Conservation (phyloP, 192 early-diverging fungal species). For the Pilaira anomala region DNA sequence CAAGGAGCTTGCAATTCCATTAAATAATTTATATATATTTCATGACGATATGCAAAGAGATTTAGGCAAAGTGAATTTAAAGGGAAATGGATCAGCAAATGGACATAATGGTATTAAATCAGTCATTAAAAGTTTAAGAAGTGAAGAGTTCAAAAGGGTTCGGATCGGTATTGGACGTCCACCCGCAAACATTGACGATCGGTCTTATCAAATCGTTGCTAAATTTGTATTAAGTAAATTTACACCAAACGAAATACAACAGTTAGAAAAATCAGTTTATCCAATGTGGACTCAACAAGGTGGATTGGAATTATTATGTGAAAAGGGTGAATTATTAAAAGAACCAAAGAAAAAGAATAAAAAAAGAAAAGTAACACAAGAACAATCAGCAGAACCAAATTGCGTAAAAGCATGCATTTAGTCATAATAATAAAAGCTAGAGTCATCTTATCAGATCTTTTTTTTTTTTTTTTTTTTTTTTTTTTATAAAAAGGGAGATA, state of each 20-base stretch:
- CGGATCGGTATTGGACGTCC: slow-evolving; percentile 73
- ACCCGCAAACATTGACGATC: slow-evolving; percentile 11
- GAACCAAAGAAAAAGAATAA: slow-evolving; percentile 9
- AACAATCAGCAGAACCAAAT: too few relatives aligned
- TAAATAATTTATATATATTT: slow-evolving; percentile 52
- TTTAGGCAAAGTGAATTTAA: slow-evolving; percentile 59
- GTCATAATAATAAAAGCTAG: too few relatives aligned
- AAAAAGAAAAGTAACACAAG: too few relatives aligned
- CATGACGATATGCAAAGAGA: slow-evolving; percentile 75
- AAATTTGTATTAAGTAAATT: slow-evolving; percentile 59
- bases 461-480: too few relatives aligned
- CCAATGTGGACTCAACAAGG: slow-evolving; percentile 11
- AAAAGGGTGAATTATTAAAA: slow-evolving; percentile 18
- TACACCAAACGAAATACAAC: slow-evolving; percentile 43
- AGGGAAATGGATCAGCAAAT: slow-evolving; percentile 59
- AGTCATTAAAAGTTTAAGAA: slow-evolving; percentile 46
- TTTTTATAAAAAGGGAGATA: too few relatives aligned
- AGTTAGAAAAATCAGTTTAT: slow-evolving; percentile 46
- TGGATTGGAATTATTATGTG: slow-evolving; percentile 10
- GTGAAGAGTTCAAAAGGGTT: slow-evolving; percentile 55
- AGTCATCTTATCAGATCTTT: too few relatives aligned
- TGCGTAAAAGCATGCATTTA: too few relatives aligned
- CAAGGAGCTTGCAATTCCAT: slow-evolving; percentile 41
- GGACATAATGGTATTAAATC: slow-evolving; percentile 80
- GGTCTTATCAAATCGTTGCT: slow-evolving; percentile 44